Evolutionary conservation across 345 rosid species (phyloP).

Genomic region (Raphanus sativus): DNA sequence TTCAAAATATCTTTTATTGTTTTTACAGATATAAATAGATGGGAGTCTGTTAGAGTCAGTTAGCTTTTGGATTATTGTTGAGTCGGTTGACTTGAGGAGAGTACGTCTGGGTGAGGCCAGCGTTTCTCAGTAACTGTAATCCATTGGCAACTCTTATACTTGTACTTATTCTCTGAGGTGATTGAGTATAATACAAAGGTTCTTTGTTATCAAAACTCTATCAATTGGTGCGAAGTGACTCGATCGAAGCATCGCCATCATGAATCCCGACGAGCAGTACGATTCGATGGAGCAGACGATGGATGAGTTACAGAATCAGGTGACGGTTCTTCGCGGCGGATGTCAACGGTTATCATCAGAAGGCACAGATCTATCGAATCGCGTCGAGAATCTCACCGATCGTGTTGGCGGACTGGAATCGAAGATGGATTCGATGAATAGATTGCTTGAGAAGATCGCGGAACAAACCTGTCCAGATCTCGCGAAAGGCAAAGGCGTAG

Average conservation of each 20-base stretch:
- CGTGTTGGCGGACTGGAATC: background rate
- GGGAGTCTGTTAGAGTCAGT: background rate
- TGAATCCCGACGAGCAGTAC: background rate
- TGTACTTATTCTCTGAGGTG: background rate
- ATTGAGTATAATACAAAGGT: background rate
- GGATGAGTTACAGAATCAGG: background rate
- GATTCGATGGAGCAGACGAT: background rate
- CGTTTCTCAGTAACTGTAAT: background rate
- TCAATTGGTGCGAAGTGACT: background rate
- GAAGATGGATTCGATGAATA: background rate
- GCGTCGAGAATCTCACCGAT: background rate
- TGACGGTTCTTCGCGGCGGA: background rate
- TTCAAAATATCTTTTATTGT: no score
- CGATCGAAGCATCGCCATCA: background rate
- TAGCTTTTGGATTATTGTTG: background rate
- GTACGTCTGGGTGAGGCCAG: background rate
- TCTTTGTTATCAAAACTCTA: background rate
- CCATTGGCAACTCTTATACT: background rate
- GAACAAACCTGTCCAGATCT: background rate
- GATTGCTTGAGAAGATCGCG: background rate
- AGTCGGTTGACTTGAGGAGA: background rate
- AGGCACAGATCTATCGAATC: background rate
- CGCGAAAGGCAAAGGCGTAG: background rate
- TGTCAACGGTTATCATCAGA: background rate
- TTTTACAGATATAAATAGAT: no score